phyloP scores from a whole-genome alignment of 176 grass and related monocot species.

The Microstegium vimineum region DNA sequence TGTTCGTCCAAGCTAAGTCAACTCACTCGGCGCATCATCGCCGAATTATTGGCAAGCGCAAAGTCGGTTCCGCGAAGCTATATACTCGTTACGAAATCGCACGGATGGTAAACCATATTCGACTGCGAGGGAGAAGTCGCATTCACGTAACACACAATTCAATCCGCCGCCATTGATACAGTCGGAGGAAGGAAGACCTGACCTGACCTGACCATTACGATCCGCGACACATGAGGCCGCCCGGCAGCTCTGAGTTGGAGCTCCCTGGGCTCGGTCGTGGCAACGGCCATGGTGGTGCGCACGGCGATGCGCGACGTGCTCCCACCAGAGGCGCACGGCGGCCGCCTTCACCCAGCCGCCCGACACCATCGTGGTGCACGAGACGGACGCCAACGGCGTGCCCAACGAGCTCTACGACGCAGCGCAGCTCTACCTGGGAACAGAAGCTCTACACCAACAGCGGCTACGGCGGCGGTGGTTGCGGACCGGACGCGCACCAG shows the following conservation, averaged over 20 bases:
- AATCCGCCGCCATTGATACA: neutral
- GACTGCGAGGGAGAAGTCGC: neutral
- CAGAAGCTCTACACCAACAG: constrained; percentile 49
- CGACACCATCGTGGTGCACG: neutral
- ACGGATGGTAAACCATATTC: neutral
- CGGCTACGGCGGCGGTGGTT: no score
- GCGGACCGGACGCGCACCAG: constrained; percentile 42
- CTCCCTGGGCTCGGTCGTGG: neutral
- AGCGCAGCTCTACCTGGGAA: constrained; percentile 53
- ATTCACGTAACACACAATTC: neutral
- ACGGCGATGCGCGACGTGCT: neutral
- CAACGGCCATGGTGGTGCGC: constrained; percentile 9
- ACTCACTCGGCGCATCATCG: neutral
- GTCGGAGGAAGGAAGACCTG: neutral
- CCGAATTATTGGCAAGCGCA: no score
- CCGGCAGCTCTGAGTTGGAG: neutral
- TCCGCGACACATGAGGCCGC: neutral
- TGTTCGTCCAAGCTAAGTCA: neutral
- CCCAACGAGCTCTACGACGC: constrained; percentile 40
- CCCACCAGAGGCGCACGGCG: constrained; percentile 9
- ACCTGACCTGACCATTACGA: neutral
- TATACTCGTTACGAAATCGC: neutral
- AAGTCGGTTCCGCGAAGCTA: neutral
- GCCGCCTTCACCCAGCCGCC: neutral
- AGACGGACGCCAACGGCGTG: constrained; percentile 15